These are phyloP conservation scores for Dryadomyces quercivorus DNA, from an alignment of 2,329 filamentous ascomycete species.

Conservation along the genomic window DNA sequence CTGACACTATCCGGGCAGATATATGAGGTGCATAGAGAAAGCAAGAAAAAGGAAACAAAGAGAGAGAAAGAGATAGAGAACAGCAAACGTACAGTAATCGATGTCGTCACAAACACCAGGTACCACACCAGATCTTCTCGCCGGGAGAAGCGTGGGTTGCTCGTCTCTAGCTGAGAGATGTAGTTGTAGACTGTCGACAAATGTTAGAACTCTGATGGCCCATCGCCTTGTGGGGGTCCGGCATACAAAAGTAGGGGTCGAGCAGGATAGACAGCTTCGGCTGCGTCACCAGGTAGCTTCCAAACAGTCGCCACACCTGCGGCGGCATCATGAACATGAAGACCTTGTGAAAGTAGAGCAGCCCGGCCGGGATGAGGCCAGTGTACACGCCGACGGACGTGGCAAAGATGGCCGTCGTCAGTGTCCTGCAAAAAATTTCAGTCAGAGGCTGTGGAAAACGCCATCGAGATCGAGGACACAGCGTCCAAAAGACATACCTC, in stretches of 20 bases:
- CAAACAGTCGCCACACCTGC: slow-evolving; percentile 30
- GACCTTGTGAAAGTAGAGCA: slow-evolving; percentile 41
- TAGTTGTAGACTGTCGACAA: slow-evolving; percentile 55
- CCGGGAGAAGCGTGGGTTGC: slow-evolving; percentile 57
- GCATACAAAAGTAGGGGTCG: slow-evolving; percentile 60
- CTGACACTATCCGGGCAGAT: slow-evolving; percentile 67
- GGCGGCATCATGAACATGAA: slow-evolving; percentile 42
- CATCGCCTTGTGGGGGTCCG: neutral
- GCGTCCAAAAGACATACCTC: slow-evolving; percentile 20
- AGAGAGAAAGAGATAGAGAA: neutral
- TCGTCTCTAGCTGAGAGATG: slow-evolving; percentile 58
- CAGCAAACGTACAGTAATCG: slow-evolving; percentile 62
- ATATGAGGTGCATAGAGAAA: slow-evolving; percentile 37
- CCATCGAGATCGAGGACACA: too few relatives aligned
- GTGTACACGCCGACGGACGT: slow-evolving; percentile 51
- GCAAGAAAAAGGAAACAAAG: neutral
- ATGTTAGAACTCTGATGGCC: neutral
- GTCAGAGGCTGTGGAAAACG: neutral
- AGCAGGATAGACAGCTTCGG: slow-evolving; percentile 43
- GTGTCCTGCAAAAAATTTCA: slow-evolving; percentile 43
- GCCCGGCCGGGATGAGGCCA: slow-evolving; percentile 35
- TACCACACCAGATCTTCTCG: slow-evolving; percentile 77
- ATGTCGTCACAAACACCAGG: slow-evolving; percentile 55
- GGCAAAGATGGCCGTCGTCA: slow-evolving; percentile 51
- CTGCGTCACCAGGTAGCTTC: slow-evolving; percentile 29